phyloP scores from a whole-genome alignment of 1,139 yeast genomes.

The Debaryomycetaceae sp. region DNA sequence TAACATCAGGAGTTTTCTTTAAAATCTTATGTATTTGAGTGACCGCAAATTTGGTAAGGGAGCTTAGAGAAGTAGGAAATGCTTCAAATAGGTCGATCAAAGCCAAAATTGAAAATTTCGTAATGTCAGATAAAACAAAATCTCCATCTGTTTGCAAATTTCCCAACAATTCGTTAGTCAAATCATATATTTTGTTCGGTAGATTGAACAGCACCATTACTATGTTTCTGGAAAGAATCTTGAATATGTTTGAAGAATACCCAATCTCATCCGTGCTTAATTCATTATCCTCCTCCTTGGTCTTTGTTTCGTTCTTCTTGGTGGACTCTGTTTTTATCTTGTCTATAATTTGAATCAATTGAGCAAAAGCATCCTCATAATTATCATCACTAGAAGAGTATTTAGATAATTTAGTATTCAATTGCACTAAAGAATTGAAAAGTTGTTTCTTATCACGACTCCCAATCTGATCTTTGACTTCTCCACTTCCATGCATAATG shows the following conservation, averaged over 20 bases:
- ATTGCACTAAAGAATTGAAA: slow-evolving; percentile 21
- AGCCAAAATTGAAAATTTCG: slow-evolving; percentile 26
- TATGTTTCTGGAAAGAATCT: slow-evolving; percentile 29
- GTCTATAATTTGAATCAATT: slow-evolving; percentile 16
- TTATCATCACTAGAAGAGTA: slow-evolving; percentile 5
- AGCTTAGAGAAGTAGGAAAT: slow-evolving; percentile 36
- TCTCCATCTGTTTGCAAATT: slow-evolving; percentile 18
- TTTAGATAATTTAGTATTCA: slow-evolving; percentile 18
- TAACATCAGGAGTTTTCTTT: slow-evolving; percentile 31
- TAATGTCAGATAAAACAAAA: slow-evolving; percentile 16
- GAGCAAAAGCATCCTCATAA: slow-evolving; percentile 13
- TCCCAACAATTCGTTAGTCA: slow-evolving; percentile 34
- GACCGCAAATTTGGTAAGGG: slow-evolving; percentile 34
- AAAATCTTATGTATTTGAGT: slow-evolving; percentile 38
- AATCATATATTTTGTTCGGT: slow-evolving; percentile 38
- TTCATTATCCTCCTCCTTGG: slow-evolving; percentile 9
- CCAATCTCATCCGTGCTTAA: neutral
- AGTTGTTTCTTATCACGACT: slow-evolving; percentile 19
- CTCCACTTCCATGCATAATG: too few species aligned
- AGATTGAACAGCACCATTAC: slow-evolving; percentile 26
- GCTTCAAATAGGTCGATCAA: slow-evolving; percentile 38
- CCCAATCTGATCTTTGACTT: slow-evolving; percentile 4
- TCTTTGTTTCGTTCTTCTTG: slow-evolving; percentile 6
- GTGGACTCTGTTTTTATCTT: slow-evolving; percentile 12
- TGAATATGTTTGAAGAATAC: slow-evolving; percentile 23